Evolutionary conservation across 2,329 filamentous ascomycete genomes (phyloP), one percentile per base, ranked within the genome.

Genomic region (Phialocephala sp.): DNA sequence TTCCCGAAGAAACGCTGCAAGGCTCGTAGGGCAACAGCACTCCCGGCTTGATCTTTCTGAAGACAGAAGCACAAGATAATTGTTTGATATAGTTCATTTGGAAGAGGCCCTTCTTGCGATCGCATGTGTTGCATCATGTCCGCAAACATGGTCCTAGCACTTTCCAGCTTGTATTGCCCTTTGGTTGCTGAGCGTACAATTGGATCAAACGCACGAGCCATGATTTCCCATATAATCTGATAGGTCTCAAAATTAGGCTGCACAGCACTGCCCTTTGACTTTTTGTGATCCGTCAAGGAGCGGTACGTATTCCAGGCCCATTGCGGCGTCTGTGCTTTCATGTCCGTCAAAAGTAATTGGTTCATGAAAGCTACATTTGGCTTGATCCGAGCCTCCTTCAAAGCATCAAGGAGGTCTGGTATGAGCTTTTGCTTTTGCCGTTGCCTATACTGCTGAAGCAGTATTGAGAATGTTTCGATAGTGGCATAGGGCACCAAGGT

Each of bases 351-450:
- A 32, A 95, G 84, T 24, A 94, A 80, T 74, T 93, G 90, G 77
- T 94, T 95, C 83, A 94, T 87, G 79, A 94, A 90, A 76, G 89
- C 91, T 9, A 88, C 86, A 73, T 92, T 89, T 1, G 89, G 85
- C 62, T 80, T 82, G 67, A 94, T 87, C 68, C 89, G 84, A 15
- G 89, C 86, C 54, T 85, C 80, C 15, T 82, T 79, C 68, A 92
- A 87, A 1, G 87, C 86, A 37, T 85, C 81, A 77, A 87, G 89
- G 4, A 94, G 80, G 60, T 84, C 80, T 57, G 85, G 79, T 59
- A 92, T 82, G 63, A 84, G 83, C 15, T 79, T 75, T 43, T 88
- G 84, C 20, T 89, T 82, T 18, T 84, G 81, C 20, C 89, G 85
- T 52, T 87, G 80, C 59, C 86, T 86, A 74, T 93, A 94, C 74